Evolutionary conservation across 371 early-diverging fungal genomes (phyloP), one percentile per base, ranked within the genome.

Genomic region (Mortierella sp.): DNA sequence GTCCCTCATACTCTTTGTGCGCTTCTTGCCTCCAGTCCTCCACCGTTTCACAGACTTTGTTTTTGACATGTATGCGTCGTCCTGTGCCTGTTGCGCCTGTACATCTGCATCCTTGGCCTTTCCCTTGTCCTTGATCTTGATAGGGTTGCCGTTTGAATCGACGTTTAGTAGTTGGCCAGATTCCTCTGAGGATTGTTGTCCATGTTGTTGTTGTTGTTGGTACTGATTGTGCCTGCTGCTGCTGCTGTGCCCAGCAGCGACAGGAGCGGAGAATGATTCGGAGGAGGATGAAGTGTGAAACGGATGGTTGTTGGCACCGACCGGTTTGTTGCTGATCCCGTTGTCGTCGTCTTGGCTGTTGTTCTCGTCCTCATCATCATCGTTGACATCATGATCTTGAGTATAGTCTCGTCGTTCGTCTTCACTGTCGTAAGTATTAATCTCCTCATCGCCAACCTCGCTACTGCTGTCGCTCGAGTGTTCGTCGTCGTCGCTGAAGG

Each of bases 401-500:
- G 75, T 60, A 75, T 79, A 75, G 43, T 79, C 77, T 44, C 58
- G 58, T 56, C 56, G 70, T 29, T 78, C 85, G 0, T 72, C 79
- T 16, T 81, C 77, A 51, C 78, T 81, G 32, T 80, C 81, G 48
- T 81, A 68, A 12, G 68, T 71, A 49, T 72, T 73, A 3, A 35
- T 27, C 14, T 49, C 60, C 18, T 70, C 76, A 35, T 78, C 83
- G 18, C 79, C 49, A 4, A 32, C 56, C 4, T 70, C 71, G 35
- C 58, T 70, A 49, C 74, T 74, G 54, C 74, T 68, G 32, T 55
- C 44, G 65, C 74, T 70, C 1, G 77, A 74, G 70, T 74, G 74
- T 18, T 81, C 84, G 68, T 78, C 81, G 54, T 81, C 76, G 35
- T 84, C 84, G 58, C 81, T 84, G 46, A 84, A 75, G 38, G 78